Evolutionary conservation across 129 eudicot genomes (phyloP).

Genomic region (Solidago caesia): DNA sequence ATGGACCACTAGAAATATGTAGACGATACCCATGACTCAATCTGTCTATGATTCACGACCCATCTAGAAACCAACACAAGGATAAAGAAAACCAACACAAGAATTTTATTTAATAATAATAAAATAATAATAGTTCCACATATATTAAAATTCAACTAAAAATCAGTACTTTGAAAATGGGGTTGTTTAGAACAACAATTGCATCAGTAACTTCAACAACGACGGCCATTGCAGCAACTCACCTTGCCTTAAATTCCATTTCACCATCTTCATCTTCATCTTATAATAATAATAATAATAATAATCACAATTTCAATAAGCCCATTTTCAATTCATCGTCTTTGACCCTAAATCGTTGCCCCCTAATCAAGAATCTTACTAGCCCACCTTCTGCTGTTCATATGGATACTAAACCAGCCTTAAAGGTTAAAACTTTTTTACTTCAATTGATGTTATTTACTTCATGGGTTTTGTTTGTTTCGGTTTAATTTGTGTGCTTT

Average conservation of each 20-base stretch:
- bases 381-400: constrained; percentile 10
- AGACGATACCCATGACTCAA: too few relatives aligned
- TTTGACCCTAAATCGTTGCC: background rate
- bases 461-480: background rate
- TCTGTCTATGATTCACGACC: too few relatives aligned
- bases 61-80: background rate
- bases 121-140: background rate
- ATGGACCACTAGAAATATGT: too few relatives aligned
- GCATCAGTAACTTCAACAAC: constrained; percentile 14
- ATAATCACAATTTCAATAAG: background rate
- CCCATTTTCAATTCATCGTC: background rate
- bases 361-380: background rate
- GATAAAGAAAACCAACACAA: background rate
- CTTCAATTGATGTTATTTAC: background rate
- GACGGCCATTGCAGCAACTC: constrained; percentile 14
- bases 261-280: constrained; percentile 3
- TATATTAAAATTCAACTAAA: background rate
- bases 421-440: background rate
- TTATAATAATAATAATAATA: background rate
- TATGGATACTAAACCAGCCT: constrained; percentile 5
- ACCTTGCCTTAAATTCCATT: background rate
- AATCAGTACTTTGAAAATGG: background rate
- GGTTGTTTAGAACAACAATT: constrained; percentile 12
- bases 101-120: too few relatives aligned
- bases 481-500: background rate